These are phyloP conservation scores for Neurospora tetrasperma DNA, from an alignment of 495 filamentous ascomycete species.

Conservation along the genomic window DNA sequence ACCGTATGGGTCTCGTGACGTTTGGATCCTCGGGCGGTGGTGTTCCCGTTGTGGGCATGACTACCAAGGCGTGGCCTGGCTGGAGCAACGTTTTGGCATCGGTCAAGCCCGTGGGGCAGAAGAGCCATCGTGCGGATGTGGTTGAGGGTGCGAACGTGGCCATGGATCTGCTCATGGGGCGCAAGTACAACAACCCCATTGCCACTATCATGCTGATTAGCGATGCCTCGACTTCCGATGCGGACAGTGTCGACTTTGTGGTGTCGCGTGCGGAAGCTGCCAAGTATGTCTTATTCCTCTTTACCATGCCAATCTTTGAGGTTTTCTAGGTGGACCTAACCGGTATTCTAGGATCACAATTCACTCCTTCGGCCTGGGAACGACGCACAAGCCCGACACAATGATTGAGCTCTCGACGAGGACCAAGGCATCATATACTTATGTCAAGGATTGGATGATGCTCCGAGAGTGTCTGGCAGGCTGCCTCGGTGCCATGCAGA, in stretches of 20 bases:
- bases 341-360: conserved; percentile 63
- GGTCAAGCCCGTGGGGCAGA: conserved; percentile 89
- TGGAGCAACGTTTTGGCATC: conserved; percentile 83
- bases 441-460: conserved; percentile 99
- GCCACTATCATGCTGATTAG: conserved; percentile 96
- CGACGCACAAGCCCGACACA: conserved; percentile 97
- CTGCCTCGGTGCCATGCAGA: conserved; percentile 88
- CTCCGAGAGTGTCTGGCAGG: conserved; percentile 93
- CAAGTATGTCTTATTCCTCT: conserved; percentile 51
- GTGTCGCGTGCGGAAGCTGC: conserved; percentile 96
- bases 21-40: conserved; percentile 94
- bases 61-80: conserved; percentile 83
- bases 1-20: conserved; percentile 94
- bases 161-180: conserved; percentile 98
- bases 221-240: conserved; percentile 95
- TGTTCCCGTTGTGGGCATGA: conserved; percentile 95
- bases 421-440: conserved; percentile 95
- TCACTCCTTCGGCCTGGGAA: conserved; percentile 89
- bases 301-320: not conserved
- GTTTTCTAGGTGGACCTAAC: conserved; percentile 5
- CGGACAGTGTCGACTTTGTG: conserved; percentile 95
- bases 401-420: conserved; percentile 96
- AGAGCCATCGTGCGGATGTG: conserved; percentile 91
- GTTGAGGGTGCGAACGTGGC: conserved; percentile 97
- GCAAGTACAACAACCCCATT: conserved; percentile 91